These are phyloP conservation scores for Metarhizium anisopliae DNA, from an alignment of 2,329 filamentous ascomycete genomes.

Conservation along the genomic window DNA sequence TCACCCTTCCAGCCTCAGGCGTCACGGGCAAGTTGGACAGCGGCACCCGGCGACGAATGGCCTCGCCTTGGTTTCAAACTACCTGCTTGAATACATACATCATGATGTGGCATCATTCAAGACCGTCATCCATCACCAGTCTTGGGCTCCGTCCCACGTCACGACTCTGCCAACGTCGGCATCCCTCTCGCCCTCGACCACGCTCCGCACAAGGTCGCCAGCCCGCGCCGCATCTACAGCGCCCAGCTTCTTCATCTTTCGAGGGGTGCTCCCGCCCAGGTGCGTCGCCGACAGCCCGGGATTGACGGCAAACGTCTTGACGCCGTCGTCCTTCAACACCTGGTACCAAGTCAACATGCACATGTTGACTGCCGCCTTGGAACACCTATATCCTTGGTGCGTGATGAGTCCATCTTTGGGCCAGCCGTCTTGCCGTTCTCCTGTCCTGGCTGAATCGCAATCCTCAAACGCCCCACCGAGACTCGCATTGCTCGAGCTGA, in stretches of 20 bases:
- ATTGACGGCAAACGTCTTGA: slow-evolving; percentile 39
- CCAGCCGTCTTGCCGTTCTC: slow-evolving; percentile 30
- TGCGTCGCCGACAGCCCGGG: slow-evolving; percentile 41
- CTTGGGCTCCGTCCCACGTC: slow-evolving; percentile 17
- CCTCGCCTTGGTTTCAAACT: too few species aligned
- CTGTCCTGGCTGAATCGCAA: slow-evolving; percentile 15
- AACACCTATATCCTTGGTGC: slow-evolving; percentile 12
- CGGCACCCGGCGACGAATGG: too few species aligned
- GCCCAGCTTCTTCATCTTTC: slow-evolving; percentile 22
- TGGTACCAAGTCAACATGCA: slow-evolving; percentile 33
- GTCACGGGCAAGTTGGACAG: too few species aligned
- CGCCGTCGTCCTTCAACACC: slow-evolving; percentile 35
- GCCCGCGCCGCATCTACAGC: slow-evolving; percentile 26
- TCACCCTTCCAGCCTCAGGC: too few species aligned
- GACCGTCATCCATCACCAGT: slow-evolving; percentile 16
- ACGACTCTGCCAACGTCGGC: slow-evolving; percentile 30
- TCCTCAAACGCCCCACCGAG: slow-evolving; percentile 22
- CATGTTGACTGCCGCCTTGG: slow-evolving; percentile 22
- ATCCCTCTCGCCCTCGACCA: slow-evolving; percentile 34
- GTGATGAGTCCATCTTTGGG: slow-evolving; percentile 39
- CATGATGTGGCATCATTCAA: too few species aligned
- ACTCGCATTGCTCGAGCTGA: slow-evolving; percentile 34
- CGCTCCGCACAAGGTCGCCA: slow-evolving; percentile 27
- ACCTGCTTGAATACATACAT: too few species aligned
- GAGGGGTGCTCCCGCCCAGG: slow-evolving; percentile 23